Base-by-base conservation (phyloP, 306 rosid genomes). In the Comarum palustre region DNA sequence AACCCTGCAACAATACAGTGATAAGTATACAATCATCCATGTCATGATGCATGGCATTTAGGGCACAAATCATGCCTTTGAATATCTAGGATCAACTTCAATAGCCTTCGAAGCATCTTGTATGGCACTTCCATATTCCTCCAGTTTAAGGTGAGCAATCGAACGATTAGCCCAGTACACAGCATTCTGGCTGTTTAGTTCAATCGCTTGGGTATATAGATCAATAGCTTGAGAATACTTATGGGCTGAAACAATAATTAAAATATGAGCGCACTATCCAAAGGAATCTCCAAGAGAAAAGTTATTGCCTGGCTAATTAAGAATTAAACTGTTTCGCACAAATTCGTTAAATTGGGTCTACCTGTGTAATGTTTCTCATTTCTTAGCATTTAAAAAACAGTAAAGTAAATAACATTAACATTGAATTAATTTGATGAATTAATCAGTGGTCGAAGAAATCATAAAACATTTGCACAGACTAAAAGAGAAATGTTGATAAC, bases 41-140 rank as follows among this genome's bases (percentile, higher is more conserved):
- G 69, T 61, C 32, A 22, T 57, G 58, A 77, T 39, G 75, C 77
- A 45, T 8, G 71, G 63, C 65, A 55, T 47, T 77, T 62, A 47
- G 63, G 63, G 71, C 36, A 51, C 52, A 72, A 52, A 80, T 62
- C 84, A 83, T 83, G 72, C 98, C 98, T 94, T 94, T 32, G 97
- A 87, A 79, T 91, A 94, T 81, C 83, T 91, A 66, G 97, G 96
- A 82, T 94, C 93, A 73, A 89, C 85, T 83, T 94, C 97, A 78
- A 91, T 86, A 66, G 99, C 96, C 78, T 60, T 79, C 15, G 99
- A 82, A 61, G 99, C 99, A 90, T 94, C 99, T 68, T 83, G 91
- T 77, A 94, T 92, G 52, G 97, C 99, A 75, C 95, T 89, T 43
- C 99, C 97, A 85, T 94, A 94, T 77, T 94, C 95, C 88, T 94